These are phyloP conservation scores for Aspergillus funiculosus DNA, from an alignment of 495 filamentous ascomycete genomes.

Conservation along the genomic window DNA sequence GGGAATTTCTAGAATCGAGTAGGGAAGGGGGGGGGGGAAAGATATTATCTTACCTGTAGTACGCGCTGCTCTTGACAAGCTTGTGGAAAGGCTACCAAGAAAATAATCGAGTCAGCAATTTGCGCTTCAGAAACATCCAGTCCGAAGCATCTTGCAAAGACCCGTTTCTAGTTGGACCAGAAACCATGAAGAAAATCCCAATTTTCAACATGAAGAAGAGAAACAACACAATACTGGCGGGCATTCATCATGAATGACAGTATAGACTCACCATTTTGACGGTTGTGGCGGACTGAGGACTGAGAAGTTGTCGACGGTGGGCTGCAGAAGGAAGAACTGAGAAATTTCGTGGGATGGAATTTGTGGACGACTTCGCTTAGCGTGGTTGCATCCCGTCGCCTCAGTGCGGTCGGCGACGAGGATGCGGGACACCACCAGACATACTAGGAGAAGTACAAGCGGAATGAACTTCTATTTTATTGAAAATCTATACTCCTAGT, in stretches of 20 bases:
- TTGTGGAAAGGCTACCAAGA: constrained; percentile 82
- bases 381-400: constrained; percentile 36
- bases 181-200: constrained; percentile 14
- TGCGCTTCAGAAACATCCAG: constrained; percentile 76
- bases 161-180: constrained; percentile 42
- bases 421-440: constrained; percentile 9
- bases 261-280: constrained; percentile 48
- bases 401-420: constrained; percentile 42
- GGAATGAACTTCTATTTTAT: too few relatives aligned
- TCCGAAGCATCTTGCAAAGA: constrained; percentile 98
- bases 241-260: constrained; percentile 21
- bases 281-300: constrained; percentile 34
- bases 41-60: constrained; percentile 76
- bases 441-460: too few relatives aligned
- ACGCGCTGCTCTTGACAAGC: constrained; percentile 90
- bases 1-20: too few relatives aligned
- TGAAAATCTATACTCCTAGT: constrained; percentile 1
- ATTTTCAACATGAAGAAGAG: constrained; percentile 5
- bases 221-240: constrained; percentile 10
- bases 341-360: constrained; percentile 35
- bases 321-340: constrained; percentile 24
- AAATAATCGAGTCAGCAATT: constrained; percentile 91
- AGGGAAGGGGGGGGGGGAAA: not conserved
- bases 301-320: constrained; percentile 32
- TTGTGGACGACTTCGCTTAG: constrained; percentile 47